Evolutionary conservation across 768 basidiomycete genomes (phyloP).

Genomic region (Boletus sp.): DNA sequence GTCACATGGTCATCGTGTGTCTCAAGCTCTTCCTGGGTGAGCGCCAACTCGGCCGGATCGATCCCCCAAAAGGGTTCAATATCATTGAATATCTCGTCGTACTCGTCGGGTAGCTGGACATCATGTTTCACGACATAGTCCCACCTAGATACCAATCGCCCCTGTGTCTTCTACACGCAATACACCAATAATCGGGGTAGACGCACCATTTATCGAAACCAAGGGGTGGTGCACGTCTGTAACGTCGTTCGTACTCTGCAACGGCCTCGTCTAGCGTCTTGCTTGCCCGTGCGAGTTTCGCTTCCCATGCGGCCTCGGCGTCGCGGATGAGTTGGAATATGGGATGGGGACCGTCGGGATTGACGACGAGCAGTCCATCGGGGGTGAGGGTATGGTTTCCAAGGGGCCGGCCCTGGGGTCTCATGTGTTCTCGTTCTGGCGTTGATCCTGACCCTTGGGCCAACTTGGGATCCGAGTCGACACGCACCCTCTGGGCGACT

Average conservation of each 20-base stretch:
- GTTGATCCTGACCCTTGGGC: not conserved
- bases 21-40: constrained; percentile 24
- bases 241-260: constrained; percentile 36
- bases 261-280: constrained; percentile 37
- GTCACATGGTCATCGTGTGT: constrained; percentile 10
- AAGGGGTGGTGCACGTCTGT: constrained; percentile 34
- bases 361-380: constrained; percentile 34
- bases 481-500: too few species aligned
- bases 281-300: too few species aligned
- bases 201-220: constrained; percentile 44
- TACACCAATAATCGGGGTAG: not conserved
- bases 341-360: constrained; percentile 38
- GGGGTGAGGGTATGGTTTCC: constrained; percentile 21
- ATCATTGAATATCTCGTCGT: constrained; percentile 42
- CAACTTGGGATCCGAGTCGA: not conserved
- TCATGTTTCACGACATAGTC: constrained; percentile 37
- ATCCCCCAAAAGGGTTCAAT: constrained; percentile 38
- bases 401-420: not conserved
- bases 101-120: constrained; percentile 44
- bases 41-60: constrained; percentile 25
- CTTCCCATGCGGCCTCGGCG: constrained; percentile 37
- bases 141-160: too few species aligned
- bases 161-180: not conserved
- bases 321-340: constrained; percentile 40
- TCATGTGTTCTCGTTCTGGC: not conserved